Evolutionary conservation across 345 rosid species (phyloP).

Genomic region (Camelina laxa): DNA sequence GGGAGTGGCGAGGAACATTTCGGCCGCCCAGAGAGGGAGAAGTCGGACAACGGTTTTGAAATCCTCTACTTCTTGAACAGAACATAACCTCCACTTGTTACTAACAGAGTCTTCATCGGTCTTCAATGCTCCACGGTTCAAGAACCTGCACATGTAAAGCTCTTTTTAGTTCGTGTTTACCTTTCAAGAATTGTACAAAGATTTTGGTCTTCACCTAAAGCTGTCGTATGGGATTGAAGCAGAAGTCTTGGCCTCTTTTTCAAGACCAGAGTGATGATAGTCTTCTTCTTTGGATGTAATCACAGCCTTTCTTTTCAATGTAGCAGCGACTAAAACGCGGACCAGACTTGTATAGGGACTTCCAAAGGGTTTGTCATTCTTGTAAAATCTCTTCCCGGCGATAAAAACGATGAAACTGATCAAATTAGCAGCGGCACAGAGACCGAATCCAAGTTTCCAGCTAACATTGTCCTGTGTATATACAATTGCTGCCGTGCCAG

Average conservation of each 20-base stretch:
- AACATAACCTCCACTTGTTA: slow-evolving; percentile 51
- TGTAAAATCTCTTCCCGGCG: slow-evolving; percentile 48
- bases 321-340: slow-evolving; percentile 53
- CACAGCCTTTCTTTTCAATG: slow-evolving; percentile 45
- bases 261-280: slow-evolving; percentile 43
- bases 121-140: slow-evolving; percentile 44
- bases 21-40: slow-evolving; percentile 6
- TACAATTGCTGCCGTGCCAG: slow-evolving; percentile 46
- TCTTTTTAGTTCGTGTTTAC: neutral
- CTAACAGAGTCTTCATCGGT: slow-evolving; percentile 45
- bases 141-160: slow-evolving; percentile 17
- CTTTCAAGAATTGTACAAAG: neutral
- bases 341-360: slow-evolving; percentile 54
- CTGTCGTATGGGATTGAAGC: slow-evolving; percentile 35
- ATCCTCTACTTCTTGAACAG: slow-evolving; percentile 41
- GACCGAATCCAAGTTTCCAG: slow-evolving; percentile 59
- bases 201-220: slow-evolving; percentile 42
- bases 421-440: slow-evolving; percentile 44
- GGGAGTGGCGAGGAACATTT: neutral
- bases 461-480: slow-evolving; percentile 53
- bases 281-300: slow-evolving; percentile 43
- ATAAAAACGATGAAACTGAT: slow-evolving; percentile 47
- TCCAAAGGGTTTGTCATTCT: slow-evolving; percentile 47
- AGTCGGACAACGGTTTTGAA: slow-evolving; percentile 1
- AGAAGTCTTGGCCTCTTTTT: neutral